Evolutionary conservation across 371 early-diverging fungal species (phyloP).

Genomic region (Mucor sp.): DNA sequence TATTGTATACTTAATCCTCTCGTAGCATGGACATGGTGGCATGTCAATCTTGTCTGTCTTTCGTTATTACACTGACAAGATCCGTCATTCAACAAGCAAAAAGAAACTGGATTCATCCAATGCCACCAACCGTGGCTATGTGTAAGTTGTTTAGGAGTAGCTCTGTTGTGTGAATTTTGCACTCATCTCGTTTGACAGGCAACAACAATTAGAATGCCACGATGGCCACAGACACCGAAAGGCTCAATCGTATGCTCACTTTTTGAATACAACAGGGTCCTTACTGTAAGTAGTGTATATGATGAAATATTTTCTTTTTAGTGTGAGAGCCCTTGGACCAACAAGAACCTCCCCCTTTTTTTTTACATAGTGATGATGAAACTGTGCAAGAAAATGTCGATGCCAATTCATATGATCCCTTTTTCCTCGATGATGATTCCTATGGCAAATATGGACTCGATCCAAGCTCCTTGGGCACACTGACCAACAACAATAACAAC

Average conservation of each 20-base stretch:
- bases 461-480: constrained; percentile 30
- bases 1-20: neutral
- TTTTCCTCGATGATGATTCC: constrained; percentile 62
- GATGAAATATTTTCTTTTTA: neutral
- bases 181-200: constrained; percentile 20
- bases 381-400: constrained; percentile 7
- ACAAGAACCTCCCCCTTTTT: neutral
- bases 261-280: constrained; percentile 39
- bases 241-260: constrained; percentile 51
- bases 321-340: neutral
- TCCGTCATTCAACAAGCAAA: constrained; percentile 39
- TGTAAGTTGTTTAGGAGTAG: constrained; percentile 24
- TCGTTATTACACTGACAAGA: constrained; percentile 53
- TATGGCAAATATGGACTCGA: constrained; percentile 33
- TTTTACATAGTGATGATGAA: constrained; percentile 13
- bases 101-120: constrained; percentile 21
- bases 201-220: constrained; percentile 43
- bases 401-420: constrained; percentile 52
- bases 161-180: neutral
- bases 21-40: constrained; percentile 32
- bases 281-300: constrained; percentile 29
- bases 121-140: constrained; percentile 41
- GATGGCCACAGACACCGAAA: constrained; percentile 38
- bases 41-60: constrained; percentile 43
- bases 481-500: neutral